phyloP scores from a whole-genome alignment of 2,329 filamentous ascomycete genomes.

The Ascochyta rabiei region DNA sequence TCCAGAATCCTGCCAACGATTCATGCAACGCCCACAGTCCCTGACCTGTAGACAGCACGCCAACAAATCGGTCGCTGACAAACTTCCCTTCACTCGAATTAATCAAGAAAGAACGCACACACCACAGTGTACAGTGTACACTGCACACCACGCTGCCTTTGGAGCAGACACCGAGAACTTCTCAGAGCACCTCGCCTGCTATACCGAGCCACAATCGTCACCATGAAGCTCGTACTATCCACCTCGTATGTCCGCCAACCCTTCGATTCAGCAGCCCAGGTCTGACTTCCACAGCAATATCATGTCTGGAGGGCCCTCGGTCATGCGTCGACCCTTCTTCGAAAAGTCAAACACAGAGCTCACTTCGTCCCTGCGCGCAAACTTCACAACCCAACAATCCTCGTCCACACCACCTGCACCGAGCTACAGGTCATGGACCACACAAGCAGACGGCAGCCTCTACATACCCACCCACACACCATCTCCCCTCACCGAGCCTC shows the following conservation, averaged over 20 bases:
- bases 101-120: not conserved
- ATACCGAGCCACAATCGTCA: slow-evolving; percentile 30
- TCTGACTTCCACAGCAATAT: slow-evolving; percentile 71
- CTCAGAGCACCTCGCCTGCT: not conserved
- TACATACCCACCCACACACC: slow-evolving; percentile 78
- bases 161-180: not conserved
- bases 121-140: not conserved
- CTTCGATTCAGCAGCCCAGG: accelerated
- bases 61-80: slow-evolving; percentile 14
- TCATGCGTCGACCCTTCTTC: slow-evolving; percentile 77
- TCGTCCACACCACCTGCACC: slow-evolving; percentile 53
- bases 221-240: slow-evolving; percentile 82
- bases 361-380: slow-evolving; percentile 83
- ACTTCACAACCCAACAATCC: slow-evolving; percentile 76
- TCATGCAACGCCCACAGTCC: not conserved
- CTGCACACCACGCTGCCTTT: not conserved
- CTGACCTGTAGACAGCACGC: not conserved
- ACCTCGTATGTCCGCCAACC: slow-evolving; percentile 71
- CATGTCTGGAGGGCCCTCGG: slow-evolving; percentile 80
- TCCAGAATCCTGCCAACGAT: not conserved
- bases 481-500: slow-evolving; percentile 78
- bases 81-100: slow-evolving; percentile 5
- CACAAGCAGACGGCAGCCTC: slow-evolving; percentile 56
- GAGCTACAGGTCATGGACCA: slow-evolving; percentile 69
- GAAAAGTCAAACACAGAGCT: slow-evolving; percentile 93